Evolutionary conservation across 108 stramenopile species (phyloP).

Genomic region (Seminavis robusta): DNA sequence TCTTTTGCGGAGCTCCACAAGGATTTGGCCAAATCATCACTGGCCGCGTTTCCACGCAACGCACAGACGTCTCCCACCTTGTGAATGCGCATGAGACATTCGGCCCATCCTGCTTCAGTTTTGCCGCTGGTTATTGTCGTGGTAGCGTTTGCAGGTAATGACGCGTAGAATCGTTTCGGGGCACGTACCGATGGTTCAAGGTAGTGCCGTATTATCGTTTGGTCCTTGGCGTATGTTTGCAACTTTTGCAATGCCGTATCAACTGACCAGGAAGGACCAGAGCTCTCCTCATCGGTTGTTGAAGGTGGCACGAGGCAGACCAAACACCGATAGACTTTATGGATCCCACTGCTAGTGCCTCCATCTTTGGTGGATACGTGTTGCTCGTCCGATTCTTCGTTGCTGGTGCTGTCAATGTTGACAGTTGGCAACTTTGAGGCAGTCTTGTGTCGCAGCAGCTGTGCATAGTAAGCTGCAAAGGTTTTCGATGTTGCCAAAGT

Average conservation of each 20-base stretch:
- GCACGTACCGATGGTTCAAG: constrained; percentile 70
- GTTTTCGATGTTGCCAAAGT: constrained; percentile 68
- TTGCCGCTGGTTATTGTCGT: background rate
- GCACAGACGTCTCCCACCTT: constrained; percentile 40
- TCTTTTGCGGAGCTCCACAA: constrained; percentile 5
- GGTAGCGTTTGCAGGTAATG: constrained; percentile 14
- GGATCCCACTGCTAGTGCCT: constrained; percentile 29
- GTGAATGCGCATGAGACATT: constrained; percentile 65
- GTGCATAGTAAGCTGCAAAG: constrained; percentile 82
- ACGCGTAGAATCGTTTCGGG: constrained; percentile 48
- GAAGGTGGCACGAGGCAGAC: constrained; percentile 48
- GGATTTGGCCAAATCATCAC: constrained; percentile 7
- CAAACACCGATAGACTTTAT: constrained; percentile 75
- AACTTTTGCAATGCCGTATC: background rate
- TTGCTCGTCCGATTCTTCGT: background rate
- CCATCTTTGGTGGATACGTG: background rate
- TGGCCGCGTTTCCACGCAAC: constrained; percentile 29
- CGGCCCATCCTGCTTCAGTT: constrained; percentile 41
- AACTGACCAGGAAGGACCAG: too few relatives aligned
- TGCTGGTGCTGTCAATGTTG: too few relatives aligned
- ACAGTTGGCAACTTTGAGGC: constrained; percentile 14
- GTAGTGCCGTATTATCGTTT: constrained; percentile 57
- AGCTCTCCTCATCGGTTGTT: too few relatives aligned
- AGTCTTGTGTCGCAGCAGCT: constrained; percentile 68
- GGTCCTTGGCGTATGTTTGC: background rate